phyloP scores from a whole-genome alignment of 352 stramenopile genomes.

The Phytophthora gonapodyides region DNA sequence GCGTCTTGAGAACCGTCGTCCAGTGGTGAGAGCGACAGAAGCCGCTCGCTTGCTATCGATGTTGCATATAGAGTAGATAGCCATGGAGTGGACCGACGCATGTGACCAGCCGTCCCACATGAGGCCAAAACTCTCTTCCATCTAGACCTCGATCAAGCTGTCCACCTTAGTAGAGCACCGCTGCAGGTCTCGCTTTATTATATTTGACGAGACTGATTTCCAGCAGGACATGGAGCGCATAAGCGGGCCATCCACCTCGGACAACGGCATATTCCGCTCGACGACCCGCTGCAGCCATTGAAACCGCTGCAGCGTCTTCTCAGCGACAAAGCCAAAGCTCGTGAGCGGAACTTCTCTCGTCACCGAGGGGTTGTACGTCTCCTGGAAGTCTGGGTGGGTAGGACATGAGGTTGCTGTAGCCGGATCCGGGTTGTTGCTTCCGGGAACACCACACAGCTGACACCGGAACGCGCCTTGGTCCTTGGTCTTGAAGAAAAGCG shows the following conservation, averaged over 20 bases:
- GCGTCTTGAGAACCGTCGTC: constrained; percentile 5
- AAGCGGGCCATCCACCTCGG: constrained; percentile 16
- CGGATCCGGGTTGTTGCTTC: too few species aligned
- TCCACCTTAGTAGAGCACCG: constrained; percentile 8
- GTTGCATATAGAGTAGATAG: constrained; percentile 2
- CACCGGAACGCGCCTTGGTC: too few species aligned
- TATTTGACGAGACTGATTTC: background rate
- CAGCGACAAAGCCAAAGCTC: constrained; percentile 16
- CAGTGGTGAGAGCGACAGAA: constrained; percentile 6
- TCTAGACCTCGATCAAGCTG: background rate
- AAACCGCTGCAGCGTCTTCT: constrained; percentile 11
- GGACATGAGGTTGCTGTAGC: too few species aligned
- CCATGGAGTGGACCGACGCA: constrained; percentile 8
- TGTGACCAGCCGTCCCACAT: constrained; percentile 16
- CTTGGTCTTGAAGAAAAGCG: too few species aligned
- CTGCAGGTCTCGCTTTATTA: constrained; percentile 10
- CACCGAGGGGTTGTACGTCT: too few species aligned
- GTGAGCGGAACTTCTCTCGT: too few species aligned
- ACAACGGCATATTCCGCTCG: constrained; percentile 15
- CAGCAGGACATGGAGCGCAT: constrained; percentile 5
- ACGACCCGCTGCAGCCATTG: constrained; percentile 21
- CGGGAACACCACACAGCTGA: too few species aligned
- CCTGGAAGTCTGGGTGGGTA: background rate
- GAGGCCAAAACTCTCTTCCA: constrained; percentile 7
- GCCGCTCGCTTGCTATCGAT: background rate